phyloP scores from a whole-genome alignment of 345 rosid species.

The Murraya koenigii region DNA sequence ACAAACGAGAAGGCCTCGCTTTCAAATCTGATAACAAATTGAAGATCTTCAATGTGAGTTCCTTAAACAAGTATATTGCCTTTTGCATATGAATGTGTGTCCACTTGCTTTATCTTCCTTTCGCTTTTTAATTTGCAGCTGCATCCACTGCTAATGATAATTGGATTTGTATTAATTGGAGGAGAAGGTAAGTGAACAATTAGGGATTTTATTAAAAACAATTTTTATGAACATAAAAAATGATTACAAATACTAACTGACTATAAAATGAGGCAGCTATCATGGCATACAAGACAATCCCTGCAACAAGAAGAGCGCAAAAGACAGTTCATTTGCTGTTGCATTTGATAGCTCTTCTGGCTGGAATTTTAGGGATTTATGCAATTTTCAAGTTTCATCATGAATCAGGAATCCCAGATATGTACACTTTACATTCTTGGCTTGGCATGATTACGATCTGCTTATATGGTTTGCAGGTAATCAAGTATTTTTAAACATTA shows the following conservation, averaged over 20 bases:
- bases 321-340: slow-evolving; percentile 33
- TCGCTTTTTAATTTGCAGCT: slow-evolving; percentile 27
- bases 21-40: slow-evolving; percentile 29
- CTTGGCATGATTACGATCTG: slow-evolving; percentile 52
- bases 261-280: slow-evolving; percentile 32
- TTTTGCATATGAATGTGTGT: neutral
- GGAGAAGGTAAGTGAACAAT: slow-evolving; percentile 44
- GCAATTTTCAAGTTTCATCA: slow-evolving; percentile 43
- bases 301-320: slow-evolving; percentile 29
- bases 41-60: slow-evolving; percentile 44
- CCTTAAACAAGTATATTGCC: neutral
- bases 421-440: slow-evolving; percentile 52
- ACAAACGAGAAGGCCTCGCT: slow-evolving; percentile 42
- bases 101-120: neutral
- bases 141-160: slow-evolving; percentile 50
- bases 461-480: slow-evolving; percentile 47
- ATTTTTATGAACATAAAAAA: neutral
- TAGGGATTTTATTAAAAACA: rapidly evolving
- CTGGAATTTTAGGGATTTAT: slow-evolving; percentile 40
- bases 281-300: slow-evolving; percentile 49
- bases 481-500: neutral
- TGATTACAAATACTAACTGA: neutral
- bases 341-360: slow-evolving; percentile 37
- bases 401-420: slow-evolving; percentile 15
- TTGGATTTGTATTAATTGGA: slow-evolving; percentile 47